These are phyloP conservation scores for Linum tenue DNA, from an alignment of 345 rosid species.

Conservation along the genomic window DNA sequence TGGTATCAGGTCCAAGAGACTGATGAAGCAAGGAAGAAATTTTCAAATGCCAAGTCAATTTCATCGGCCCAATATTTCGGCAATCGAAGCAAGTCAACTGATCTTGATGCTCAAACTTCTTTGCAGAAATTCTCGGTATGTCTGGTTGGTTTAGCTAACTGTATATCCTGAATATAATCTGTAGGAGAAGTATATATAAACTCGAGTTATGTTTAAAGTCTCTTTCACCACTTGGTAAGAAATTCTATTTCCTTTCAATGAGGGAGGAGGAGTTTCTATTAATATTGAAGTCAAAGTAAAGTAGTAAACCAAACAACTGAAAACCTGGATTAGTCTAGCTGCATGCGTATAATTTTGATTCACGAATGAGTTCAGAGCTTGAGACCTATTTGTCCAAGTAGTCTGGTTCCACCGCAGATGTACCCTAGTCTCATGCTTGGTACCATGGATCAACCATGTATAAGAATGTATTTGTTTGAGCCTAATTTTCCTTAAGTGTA, in stretches of 20 bases:
- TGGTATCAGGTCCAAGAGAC: constrained; percentile 64
- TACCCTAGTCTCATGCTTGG: no score
- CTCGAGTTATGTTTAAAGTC: not conserved
- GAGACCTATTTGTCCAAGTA: no score
- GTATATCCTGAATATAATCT: no score
- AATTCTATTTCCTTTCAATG: not conserved
- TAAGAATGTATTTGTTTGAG: no score
- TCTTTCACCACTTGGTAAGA: not conserved
- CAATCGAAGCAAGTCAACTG: constrained; percentile 46
- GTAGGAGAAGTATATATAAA: not conserved
- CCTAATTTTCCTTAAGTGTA: no score
- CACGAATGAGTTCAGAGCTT: not conserved
- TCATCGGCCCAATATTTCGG: constrained; percentile 94
- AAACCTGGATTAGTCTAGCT: not conserved
- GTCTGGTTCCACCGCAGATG: no score
- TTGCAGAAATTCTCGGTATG: constrained; percentile 87
- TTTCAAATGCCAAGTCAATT: constrained; percentile 87
- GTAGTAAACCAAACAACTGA: not conserved
- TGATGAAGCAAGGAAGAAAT: constrained; percentile 94
- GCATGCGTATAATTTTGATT: not conserved
- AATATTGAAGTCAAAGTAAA: not conserved
- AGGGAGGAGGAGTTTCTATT: not conserved
- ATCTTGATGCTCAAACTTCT: constrained; percentile 60
- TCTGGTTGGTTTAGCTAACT: constrained; percentile 6
- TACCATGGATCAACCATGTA: no score